These are phyloP conservation scores for Jatropha multifida DNA, from an alignment of 441 rosid genomes.

Conservation along the genomic window DNA sequence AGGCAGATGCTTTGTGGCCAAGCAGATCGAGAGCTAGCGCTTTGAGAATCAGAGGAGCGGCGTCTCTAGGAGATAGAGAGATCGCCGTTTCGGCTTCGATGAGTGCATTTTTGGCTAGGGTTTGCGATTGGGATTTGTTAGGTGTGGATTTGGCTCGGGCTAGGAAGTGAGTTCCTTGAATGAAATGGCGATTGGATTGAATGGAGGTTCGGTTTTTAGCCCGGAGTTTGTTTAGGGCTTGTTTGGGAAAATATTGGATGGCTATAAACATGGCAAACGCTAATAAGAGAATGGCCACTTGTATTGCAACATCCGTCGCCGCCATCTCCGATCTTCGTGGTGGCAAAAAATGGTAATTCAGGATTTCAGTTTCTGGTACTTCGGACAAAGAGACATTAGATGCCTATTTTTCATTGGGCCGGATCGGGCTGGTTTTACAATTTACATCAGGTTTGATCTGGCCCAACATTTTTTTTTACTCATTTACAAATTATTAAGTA, in stretches of 20 bases:
- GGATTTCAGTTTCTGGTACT: too few relatives aligned
- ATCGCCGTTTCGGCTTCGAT: constrained; percentile 48
- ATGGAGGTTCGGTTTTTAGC: constrained; percentile 36
- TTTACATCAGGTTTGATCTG: too few relatives aligned
- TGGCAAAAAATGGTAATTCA: too few relatives aligned
- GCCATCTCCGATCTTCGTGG: constrained; percentile 13
- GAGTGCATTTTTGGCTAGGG: constrained; percentile 55
- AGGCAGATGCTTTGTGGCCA: constrained; percentile 53
- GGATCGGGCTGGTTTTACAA: too few relatives aligned
- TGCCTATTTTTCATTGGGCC: too few relatives aligned
- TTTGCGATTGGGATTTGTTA: constrained; percentile 39
- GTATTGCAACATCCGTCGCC: constrained; percentile 19
- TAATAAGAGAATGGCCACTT: constrained; percentile 24
- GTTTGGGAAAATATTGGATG: constrained; percentile 26
- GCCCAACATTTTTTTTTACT: too few relatives aligned
- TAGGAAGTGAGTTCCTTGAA: constrained; percentile 46
- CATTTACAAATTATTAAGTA: too few relatives aligned
- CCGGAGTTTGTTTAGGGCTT: constrained; percentile 27
- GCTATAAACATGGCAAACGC: constrained; percentile 31
- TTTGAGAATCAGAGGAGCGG: constrained; percentile 50
- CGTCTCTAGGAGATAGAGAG: constrained; percentile 47
- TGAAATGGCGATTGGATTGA: constrained; percentile 45
- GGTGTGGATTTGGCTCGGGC: constrained; percentile 45
- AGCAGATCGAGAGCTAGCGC: constrained; percentile 50
- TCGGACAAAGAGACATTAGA: too few relatives aligned